Conservation (phyloP, 2,329 filamentous ascomycete genomes). For the Clarireedia hainanense region DNA sequence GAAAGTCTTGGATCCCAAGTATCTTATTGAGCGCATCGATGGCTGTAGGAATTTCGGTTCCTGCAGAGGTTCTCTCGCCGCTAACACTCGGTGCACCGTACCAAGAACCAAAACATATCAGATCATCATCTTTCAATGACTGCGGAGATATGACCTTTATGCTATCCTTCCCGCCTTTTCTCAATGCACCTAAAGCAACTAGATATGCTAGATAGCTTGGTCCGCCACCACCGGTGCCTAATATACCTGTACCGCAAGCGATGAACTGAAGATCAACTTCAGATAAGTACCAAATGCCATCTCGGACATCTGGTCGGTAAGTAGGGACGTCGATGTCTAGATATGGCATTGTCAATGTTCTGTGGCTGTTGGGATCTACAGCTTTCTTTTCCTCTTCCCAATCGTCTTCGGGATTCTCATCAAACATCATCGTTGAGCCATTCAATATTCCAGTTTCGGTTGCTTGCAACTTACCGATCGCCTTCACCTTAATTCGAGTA, state of each 20-base stretch:
- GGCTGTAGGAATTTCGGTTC: conserved; percentile 41
- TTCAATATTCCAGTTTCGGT: too few relatives aligned
- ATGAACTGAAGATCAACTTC: conserved; percentile 50
- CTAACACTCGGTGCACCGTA: conserved; percentile 51
- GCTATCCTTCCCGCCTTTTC: conserved; percentile 35
- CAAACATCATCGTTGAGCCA: conserved; percentile 30
- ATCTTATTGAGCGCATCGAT: conserved; percentile 39
- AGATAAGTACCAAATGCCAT: conserved; percentile 46
- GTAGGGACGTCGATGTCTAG: conserved; percentile 30
- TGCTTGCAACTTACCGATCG: conserved; percentile 48
- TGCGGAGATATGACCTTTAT: conserved; percentile 44
- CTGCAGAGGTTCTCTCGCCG: background rate
- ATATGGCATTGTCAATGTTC: conserved; percentile 7
- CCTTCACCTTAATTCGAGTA: conserved; percentile 46
- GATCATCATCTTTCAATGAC: conserved; percentile 42
- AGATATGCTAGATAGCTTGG: conserved; percentile 45
- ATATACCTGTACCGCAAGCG: conserved; percentile 49
- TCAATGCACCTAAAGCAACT: conserved; percentile 42
- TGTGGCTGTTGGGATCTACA: conserved; percentile 5
- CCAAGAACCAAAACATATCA: conserved; percentile 48
- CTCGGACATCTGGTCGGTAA: conserved; percentile 40
- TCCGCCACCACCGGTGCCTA: conserved; percentile 52
- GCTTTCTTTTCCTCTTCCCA: conserved; percentile 18
- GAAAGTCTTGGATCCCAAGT: conserved; percentile 36
- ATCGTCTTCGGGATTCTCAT: conserved; percentile 1